Base-by-base conservation (phyloP, 129 eudicot genomes). In the Rutidosis leptorrhynchoides region DNA sequence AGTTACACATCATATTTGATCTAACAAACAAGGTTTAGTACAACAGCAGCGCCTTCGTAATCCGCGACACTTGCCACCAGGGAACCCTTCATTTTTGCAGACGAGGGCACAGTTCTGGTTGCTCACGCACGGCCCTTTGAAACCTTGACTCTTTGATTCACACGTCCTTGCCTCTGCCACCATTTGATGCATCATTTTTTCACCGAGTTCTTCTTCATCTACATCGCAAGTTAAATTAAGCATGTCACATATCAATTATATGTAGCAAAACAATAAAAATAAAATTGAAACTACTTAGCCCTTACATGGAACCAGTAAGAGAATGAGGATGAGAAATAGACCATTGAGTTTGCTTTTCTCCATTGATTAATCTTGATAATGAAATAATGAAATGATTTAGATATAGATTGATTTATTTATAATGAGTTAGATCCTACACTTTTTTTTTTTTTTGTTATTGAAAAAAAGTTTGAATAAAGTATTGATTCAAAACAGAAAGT, bases 101-200 rank as follows among this genome's bases (percentile, higher is more conserved):
- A 42, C 74, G 9, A 69, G 74, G 6, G 27, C 65, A 11, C 74
- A 69, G 2, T 57, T 57, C n/a, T 58, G 30, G 65, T 69, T 5
- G 58, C 54, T 69, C 43, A 69, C 2, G 3, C 74, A 69, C 45
- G 43, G 20, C 26, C 74, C 65, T 17, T 69, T 17, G 25, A 69
- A 69, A 16, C 28, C 45, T 40, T 17, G 74, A 56, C 74, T 69
- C 14, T 17, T 43, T 26, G 74, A 69, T 42, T 69, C 65, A 14
- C 74, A 69, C 0, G 45, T 69, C 56, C 74, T 43, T 42, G 20
- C 74, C 26, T 37, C 43, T 1, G 27, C 56, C 53, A 55, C 43
- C 65, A 65, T 0, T 6, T 0, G 0, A 32, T 5, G 9, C 9
- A 23, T 55, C 32, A 4, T 54, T 0, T 22, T 55, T 24, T 32